Base-by-base conservation (phyloP, 495 filamentous ascomycete genomes). In the Aspergillus kassunensis region DNA sequence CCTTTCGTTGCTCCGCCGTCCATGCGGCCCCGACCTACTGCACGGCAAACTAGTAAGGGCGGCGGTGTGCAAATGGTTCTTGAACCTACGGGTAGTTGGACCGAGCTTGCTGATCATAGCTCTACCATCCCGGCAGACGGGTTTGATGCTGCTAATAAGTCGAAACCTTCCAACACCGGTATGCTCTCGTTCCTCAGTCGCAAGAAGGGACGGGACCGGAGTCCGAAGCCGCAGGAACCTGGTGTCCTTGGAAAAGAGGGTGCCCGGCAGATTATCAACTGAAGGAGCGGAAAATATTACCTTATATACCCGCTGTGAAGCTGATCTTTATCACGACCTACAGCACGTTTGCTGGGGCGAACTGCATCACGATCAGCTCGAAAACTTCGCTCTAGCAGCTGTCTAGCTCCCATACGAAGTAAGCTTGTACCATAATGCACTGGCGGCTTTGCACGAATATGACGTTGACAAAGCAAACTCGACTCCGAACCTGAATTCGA, bases 181-280 rank as follows among this genome's bases (percentile, higher is more conserved):
- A 91, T 97, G 81, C 82, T 98, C 40, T 88, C 90, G 3, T 93
- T 98, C 66, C 75, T 97, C 49, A 85, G 77, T 31, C 77, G 91
- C 51, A 95, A 93, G 74, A 96, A 88, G 75, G 91, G 91, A 5
- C 78, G 93, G 34, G 90, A 90, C 42, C 81, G 87, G 62, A 96
- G 91, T 63, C 93, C 93, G 8, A 96, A 96, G 69, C 91, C 91
- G 36, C 90, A 89, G 65, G 93, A 98, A 64, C 77, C 89, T 15
- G 93, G 93, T 43, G 91, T 98, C 40, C 64, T 98, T 54, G 95
- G 93, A 47, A 96, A 96, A 62, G 93, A 98, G 63, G 93, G 93
- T 6, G 91, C 93, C 16, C 79, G 93, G 44, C 74, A 75, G 49
- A 77, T 77, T 44, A 73, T 77, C 56, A 70, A 69, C 58, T 69